A percentile compares a stretch with the other conserved stretches of the same genome.
Conservation (phyloP, 176 grass and related monocot genomes). For the Phragmites australis region DNA sequence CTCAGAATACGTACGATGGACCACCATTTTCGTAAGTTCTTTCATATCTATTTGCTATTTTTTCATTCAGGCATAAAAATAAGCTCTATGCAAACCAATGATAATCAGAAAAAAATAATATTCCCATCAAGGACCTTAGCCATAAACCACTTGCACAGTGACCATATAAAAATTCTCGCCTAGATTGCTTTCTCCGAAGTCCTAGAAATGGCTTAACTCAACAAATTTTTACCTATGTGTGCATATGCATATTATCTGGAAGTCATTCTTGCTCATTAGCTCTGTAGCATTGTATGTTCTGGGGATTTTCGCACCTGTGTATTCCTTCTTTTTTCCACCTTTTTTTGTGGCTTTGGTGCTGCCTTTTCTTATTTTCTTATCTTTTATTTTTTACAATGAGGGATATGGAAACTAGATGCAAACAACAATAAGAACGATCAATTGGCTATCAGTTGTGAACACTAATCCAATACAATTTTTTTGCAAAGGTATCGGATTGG, state of each 20-base stretch:
- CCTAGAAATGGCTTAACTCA: not conserved
- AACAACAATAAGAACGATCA: not conserved
- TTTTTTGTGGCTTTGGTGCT: not conserved
- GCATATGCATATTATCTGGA: no score
- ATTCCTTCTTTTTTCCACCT: not conserved
- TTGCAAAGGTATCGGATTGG: not conserved
- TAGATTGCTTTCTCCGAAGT: no score
- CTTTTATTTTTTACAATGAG: not conserved
- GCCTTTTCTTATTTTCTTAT: not conserved
- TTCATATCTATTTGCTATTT: not conserved
- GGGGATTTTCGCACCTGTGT: not conserved
- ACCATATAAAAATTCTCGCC: no score
- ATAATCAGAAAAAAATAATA: not conserved
- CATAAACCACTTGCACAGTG: no score
- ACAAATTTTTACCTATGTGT: not conserved
- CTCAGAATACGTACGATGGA: conserved; percentile 54
- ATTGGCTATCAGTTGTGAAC: not conserved
- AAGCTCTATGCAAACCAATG: not conserved
- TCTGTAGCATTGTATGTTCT: conserved; percentile 4
- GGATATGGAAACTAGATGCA: not conserved
- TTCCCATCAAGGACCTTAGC: no score
- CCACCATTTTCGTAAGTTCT: conserved; percentile 65
- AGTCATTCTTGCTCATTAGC: no score
- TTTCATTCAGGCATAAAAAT: not conserved
- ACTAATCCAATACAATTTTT: not conserved